A percentile compares a stretch with the other conserved stretches of the same genome.
Evolutionary conservation across 169 alveolate genomes (phyloP).

Genomic region (Plasmodium vivax): DNA sequence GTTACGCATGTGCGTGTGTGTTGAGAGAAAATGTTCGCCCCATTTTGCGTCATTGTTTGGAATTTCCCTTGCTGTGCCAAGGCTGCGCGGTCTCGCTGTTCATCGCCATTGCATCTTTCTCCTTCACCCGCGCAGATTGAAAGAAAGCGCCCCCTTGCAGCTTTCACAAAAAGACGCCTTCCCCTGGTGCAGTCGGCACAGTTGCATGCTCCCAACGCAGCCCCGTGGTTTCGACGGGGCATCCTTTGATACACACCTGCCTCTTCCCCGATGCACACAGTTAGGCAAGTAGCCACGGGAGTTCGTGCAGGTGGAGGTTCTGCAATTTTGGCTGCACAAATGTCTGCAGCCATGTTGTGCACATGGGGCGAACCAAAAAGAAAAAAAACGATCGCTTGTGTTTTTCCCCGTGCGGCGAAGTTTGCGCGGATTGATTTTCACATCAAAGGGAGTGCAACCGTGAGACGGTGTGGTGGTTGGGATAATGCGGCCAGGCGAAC

Average conservation of each 20-base stretch:
- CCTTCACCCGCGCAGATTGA: background rate
- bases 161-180: background rate
- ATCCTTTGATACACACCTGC: background rate
- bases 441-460: background rate
- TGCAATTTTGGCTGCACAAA: background rate
- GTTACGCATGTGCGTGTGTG: background rate
- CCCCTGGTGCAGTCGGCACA: background rate
- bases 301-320: background rate
- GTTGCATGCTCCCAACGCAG: background rate
- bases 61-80: background rate
- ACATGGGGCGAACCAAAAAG: background rate
- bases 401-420: background rate
- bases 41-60: background rate
- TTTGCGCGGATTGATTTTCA: background rate
- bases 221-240: background rate
- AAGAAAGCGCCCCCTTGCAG: background rate
- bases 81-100: background rate
- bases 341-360: background rate
- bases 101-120: background rate
- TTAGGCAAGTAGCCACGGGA: background rate
- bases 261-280: background rate
- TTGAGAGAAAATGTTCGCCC: background rate
- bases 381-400: background rate
- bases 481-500: background rate
- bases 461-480: background rate